Conservation (phyloP, 192 early-diverging fungal genomes). For the Coemansia sp. region DNA sequence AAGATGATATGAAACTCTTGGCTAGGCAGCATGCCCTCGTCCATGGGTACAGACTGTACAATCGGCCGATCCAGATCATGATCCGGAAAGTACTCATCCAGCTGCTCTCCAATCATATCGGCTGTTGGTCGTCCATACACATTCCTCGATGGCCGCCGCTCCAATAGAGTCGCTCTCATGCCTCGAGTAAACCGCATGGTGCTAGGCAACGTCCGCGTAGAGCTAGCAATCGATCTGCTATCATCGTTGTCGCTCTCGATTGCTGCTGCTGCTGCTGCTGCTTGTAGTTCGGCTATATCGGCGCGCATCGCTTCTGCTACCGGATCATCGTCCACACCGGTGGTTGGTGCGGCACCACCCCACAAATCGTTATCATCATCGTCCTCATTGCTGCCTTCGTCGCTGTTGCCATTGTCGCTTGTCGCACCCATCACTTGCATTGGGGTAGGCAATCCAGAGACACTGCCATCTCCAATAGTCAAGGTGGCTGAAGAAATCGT, state of each 20-base stretch:
- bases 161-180: slow-evolving; percentile 44
- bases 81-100: slow-evolving; percentile 72
- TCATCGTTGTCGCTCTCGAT: neutral
- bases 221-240: slow-evolving; percentile 3
- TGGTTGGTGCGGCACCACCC: slow-evolving; percentile 7
- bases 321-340: neutral
- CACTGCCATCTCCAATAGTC: no score
- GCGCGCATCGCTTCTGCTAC: slow-evolving; percentile 4
- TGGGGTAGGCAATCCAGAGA: neutral
- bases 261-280: neutral
- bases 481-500: neutral
- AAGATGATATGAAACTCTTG: slow-evolving; percentile 45
- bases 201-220: slow-evolving; percentile 23
- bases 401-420: neutral
- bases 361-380: slow-evolving; percentile 12
- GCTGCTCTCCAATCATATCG: slow-evolving; percentile 64
- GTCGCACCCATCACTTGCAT: neutral
- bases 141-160: slow-evolving; percentile 29
- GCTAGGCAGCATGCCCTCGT: slow-evolving; percentile 21
- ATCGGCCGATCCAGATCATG: slow-evolving; percentile 75
- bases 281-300: slow-evolving; percentile 1
- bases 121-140: slow-evolving; percentile 58
- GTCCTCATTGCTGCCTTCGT: neutral
- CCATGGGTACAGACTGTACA: slow-evolving; percentile 51
- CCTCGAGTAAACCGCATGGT: slow-evolving; percentile 47